Percentiles rank a stretch among this genome's conserved stretches.
phyloP scores from a whole-genome alignment of 352 stramenopile species.

The Globisporangium rhizosaccharum region DNA sequence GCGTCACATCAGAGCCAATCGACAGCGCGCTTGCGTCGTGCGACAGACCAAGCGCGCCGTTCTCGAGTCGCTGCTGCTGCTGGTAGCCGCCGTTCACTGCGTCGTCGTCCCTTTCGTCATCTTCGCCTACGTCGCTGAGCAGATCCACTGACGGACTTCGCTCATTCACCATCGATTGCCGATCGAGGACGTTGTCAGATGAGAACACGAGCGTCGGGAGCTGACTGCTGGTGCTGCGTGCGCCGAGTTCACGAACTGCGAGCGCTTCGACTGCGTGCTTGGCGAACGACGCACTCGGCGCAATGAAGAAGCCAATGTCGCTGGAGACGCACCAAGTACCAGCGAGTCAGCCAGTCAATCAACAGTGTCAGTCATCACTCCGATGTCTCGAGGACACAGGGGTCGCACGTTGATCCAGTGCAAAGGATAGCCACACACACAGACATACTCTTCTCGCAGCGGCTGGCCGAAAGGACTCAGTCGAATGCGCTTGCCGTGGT shows the following conservation, averaged over 20 bases:
- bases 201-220: slow-evolving; percentile 42
- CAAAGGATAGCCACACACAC: too few species aligned
- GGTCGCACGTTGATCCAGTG: too few species aligned
- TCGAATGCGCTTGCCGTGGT: slow-evolving; percentile 21
- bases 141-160: slow-evolving; percentile 23
- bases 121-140: slow-evolving; percentile 1
- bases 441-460: slow-evolving; percentile 35
- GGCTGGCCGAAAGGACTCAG: slow-evolving; percentile 34
- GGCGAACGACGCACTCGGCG: slow-evolving; percentile 34
- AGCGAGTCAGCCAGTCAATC: background rate
- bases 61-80: too few species aligned
- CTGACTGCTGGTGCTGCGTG: background rate
- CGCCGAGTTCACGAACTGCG: background rate
- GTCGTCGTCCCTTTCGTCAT: slow-evolving; percentile 13
- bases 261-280: slow-evolving; percentile 35
- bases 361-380: background rate
- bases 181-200: slow-evolving; percentile 40
- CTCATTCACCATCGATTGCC: slow-evolving; percentile 32
- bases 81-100: background rate
- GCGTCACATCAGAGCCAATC: background rate
- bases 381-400: too few species aligned
- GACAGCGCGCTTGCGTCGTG: background rate
- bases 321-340: slow-evolving; percentile 4
- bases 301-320: slow-evolving; percentile 50
- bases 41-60: background rate